Conservation (phyloP, 805 yeast species). For the Yarrowia phangngaensis region DNA sequence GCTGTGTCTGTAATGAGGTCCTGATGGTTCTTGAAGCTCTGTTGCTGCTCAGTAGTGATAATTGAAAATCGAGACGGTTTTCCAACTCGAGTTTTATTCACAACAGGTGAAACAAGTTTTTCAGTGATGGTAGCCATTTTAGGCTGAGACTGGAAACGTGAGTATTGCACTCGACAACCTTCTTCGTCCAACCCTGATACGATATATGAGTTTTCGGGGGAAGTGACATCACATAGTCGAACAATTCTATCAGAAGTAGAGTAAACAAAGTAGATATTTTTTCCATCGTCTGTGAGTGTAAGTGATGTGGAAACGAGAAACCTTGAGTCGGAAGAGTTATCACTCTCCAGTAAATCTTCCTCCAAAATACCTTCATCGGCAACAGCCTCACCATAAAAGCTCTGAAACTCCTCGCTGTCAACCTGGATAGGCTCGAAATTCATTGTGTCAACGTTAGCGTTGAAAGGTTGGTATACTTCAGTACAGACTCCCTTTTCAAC, state of each 20-base stretch:
- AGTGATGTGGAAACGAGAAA: conserved; percentile 15
- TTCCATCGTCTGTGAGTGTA: conserved; percentile 15
- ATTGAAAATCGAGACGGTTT: conserved; percentile 38
- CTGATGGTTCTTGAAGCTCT: conserved; percentile 46
- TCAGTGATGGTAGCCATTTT: conserved; percentile 46
- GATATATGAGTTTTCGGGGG: conserved; percentile 37
- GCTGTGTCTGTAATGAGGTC: conserved; percentile 52
- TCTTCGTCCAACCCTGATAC: conserved; percentile 38
- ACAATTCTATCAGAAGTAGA: conserved; percentile 33
- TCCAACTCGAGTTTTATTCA: conserved; percentile 28
- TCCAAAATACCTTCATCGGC: conserved; percentile 15
- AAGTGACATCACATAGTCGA: conserved; percentile 40
- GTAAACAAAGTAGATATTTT: conserved; percentile 10
- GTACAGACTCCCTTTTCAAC: conserved; percentile 59
- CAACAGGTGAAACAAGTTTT: conserved; percentile 31
- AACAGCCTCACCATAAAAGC: conserved; percentile 11
- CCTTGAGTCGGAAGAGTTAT: conserved; percentile 18
- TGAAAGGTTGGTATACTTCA: conserved; percentile 40
- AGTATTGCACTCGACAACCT: conserved; percentile 29
- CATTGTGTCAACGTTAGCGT: conserved; percentile 28
- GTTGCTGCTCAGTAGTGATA: conserved; percentile 46
- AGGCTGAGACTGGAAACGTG: conserved; percentile 38
- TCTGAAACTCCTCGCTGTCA: conserved; percentile 18
- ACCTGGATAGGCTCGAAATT: conserved; percentile 25
- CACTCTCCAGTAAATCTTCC: conserved; percentile 15